These are phyloP conservation scores for Plenodomus tracheiphilus DNA, from an alignment of 2,329 filamentous ascomycete species.

Conservation along the genomic window DNA sequence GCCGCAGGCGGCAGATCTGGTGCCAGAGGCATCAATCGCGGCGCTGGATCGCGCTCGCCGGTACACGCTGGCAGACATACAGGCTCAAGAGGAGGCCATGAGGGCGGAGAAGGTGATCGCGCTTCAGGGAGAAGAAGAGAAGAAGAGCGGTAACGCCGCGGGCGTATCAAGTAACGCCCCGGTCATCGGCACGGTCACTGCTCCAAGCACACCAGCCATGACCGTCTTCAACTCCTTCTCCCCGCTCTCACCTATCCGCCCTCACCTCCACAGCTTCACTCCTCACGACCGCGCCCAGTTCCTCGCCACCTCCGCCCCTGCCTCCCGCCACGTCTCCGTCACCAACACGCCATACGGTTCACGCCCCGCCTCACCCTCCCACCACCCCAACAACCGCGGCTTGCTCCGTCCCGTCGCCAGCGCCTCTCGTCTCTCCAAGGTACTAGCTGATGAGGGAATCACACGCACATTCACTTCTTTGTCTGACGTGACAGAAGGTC, in stretches of 20 bases:
- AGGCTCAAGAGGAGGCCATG: slow-evolving; percentile 5
- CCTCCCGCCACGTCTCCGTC: slow-evolving; percentile 17
- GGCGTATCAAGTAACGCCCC: neutral
- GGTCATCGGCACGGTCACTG: neutral
- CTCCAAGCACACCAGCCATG: too few relatives aligned
- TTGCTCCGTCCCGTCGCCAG: slow-evolving; percentile 13
- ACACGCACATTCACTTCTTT: neutral
- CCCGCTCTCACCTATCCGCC: neutral
- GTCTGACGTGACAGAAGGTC: slow-evolving; percentile 1
- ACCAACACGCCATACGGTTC: slow-evolving; percentile 11
- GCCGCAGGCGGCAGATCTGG: neutral
- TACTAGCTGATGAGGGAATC: neutral
- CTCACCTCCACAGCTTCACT: neutral
- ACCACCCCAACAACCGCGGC: neutral
- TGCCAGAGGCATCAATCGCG: slow-evolving; percentile 11
- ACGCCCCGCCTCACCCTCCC: slow-evolving; percentile 3
- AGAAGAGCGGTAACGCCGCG: neutral
- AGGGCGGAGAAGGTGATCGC: neutral
- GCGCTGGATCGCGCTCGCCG: slow-evolving; percentile 14
- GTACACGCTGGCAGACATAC: slow-evolving; percentile 6
- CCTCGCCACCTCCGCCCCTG: slow-evolving; percentile 32
- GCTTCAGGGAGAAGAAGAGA: slow-evolving; percentile 1
- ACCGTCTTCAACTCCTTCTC: too few relatives aligned
- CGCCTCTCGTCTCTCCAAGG: slow-evolving; percentile 6
- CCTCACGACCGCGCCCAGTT: slow-evolving; percentile 23